phyloP scores from a whole-genome alignment of 768 basidiomycete species.

The Candolleomyces efflorescens region DNA sequence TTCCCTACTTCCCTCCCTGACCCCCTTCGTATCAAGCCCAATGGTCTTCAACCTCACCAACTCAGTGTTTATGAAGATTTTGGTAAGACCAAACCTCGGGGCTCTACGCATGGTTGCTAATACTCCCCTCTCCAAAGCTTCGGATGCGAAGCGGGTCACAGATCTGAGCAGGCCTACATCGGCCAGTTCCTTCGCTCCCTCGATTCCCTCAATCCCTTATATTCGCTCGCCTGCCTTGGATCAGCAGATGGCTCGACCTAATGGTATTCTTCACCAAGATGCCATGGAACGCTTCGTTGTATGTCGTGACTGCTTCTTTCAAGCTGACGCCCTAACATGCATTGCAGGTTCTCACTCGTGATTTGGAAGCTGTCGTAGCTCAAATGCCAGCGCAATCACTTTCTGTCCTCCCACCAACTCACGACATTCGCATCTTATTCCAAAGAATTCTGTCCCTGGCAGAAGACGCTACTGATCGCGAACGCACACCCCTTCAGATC shows the following conservation, averaged over 20 bases:
- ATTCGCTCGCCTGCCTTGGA: constrained; percentile 64
- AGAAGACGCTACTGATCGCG: constrained; percentile 72
- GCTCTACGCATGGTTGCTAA: constrained; percentile 3
- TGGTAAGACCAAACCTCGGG: constrained; percentile 33
- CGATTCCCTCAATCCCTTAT: constrained; percentile 37
- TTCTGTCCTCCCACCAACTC: constrained; percentile 69
- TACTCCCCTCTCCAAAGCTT: constrained; percentile 26
- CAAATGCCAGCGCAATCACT: constrained; percentile 74
- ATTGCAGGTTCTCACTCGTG: constrained; percentile 42
- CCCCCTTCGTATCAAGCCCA: constrained; percentile 77
- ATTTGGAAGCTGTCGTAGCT: constrained; percentile 76
- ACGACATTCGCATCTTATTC: constrained; percentile 82
- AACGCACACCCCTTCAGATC: constrained; percentile 85
- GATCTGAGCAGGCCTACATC: constrained; percentile 66
- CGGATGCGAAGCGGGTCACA: constrained; percentile 46
- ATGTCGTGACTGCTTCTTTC: constrained; percentile 20
- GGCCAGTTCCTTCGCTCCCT: constrained; percentile 55
- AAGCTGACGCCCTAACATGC: constrained; percentile 6
- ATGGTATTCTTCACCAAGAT: constrained; percentile 65
- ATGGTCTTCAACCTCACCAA: constrained; percentile 80
- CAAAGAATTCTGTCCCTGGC: constrained; percentile 81
- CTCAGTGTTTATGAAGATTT: constrained; percentile 95
- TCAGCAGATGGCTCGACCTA: constrained; percentile 32
- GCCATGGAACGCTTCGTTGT: constrained; percentile 87
- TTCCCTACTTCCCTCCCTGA: constrained; percentile 80